phyloP scores from a whole-genome alignment of 306 rosid species.

The Prunus armeniaca region DNA sequence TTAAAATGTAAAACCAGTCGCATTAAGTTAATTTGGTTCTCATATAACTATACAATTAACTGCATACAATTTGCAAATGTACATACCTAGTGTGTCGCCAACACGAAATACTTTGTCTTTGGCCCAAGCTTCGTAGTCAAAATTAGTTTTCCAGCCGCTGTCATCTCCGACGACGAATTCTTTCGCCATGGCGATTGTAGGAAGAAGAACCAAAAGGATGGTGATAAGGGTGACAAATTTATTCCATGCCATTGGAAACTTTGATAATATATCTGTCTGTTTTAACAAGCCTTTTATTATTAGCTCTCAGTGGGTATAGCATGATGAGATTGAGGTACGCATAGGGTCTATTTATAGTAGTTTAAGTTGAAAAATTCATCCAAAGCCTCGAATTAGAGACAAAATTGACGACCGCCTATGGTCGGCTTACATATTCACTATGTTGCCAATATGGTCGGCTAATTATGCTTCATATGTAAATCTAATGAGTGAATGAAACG shows the following conservation, averaged over 20 bases:
- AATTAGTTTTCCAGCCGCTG: constrained; percentile 33
- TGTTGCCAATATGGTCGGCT: constrained; percentile 1
- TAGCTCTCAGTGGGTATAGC: neutral
- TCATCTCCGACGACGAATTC: constrained; percentile 43
- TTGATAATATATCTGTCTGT: neutral
- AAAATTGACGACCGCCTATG: neutral
- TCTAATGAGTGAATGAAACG: neutral
- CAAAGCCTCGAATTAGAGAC: neutral
- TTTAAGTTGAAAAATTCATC: neutral
- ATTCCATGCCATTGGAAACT: constrained; percentile 1
- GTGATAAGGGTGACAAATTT: constrained; percentile 16
- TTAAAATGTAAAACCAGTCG: neutral
- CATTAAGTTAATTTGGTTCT: neutral
- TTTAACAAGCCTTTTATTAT: neutral
- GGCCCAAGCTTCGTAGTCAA: constrained; percentile 39
- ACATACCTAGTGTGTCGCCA: constrained; percentile 47
- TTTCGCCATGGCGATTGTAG: constrained; percentile 36
- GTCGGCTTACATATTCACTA: neutral
- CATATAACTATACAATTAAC: too few species aligned
- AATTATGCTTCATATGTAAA: neutral
- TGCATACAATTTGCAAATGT: neutral
- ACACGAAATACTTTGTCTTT: constrained; percentile 33
- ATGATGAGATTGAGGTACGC: neutral
- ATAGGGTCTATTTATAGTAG: neutral
- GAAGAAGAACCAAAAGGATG: constrained; percentile 33